Conservation (phyloP, 2,329 filamentous ascomycete genomes). For the Dryadomyces sulphureus region DNA sequence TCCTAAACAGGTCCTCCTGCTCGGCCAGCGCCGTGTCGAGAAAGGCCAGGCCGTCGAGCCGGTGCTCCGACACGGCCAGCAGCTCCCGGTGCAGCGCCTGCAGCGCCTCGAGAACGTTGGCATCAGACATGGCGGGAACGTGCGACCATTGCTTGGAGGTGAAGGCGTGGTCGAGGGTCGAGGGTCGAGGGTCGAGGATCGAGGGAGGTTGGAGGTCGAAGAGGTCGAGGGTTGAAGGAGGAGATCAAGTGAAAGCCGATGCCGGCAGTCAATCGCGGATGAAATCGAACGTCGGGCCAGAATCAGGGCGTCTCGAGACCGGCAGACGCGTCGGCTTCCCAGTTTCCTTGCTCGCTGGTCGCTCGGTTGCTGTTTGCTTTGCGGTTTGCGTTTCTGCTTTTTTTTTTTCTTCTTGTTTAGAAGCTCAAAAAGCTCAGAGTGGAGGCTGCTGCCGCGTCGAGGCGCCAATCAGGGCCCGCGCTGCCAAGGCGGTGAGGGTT, state of each 20-base stretch:
- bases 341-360: no score
- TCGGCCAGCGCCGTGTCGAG: slow-evolving; percentile 57
- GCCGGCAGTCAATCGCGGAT: no score
- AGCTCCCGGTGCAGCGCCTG: slow-evolving; percentile 80
- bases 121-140: slow-evolving; percentile 49
- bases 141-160: slow-evolving; percentile 11
- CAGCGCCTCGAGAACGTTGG: slow-evolving; percentile 60
- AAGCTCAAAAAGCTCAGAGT: slow-evolving; percentile 9
- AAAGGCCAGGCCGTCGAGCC: slow-evolving; percentile 43
- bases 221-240: no score
- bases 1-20: slow-evolving; percentile 51
- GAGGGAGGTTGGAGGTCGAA: no score
- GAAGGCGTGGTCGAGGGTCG: no score
- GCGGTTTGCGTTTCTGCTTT: slow-evolving; percentile 4
- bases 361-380: no score
- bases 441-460: not conserved
- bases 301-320: no score
- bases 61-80: slow-evolving; percentile 56
- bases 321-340: no score
- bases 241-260: no score
- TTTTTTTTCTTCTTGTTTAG: slow-evolving; percentile 4
- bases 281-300: no score
- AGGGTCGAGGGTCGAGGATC: no score
- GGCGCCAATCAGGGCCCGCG: slow-evolving; percentile 4
- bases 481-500: slow-evolving; percentile 7